Evolutionary conservation across 2,329 filamentous ascomycete genomes (phyloP).

Genomic region (Aspergillus felis): DNA sequence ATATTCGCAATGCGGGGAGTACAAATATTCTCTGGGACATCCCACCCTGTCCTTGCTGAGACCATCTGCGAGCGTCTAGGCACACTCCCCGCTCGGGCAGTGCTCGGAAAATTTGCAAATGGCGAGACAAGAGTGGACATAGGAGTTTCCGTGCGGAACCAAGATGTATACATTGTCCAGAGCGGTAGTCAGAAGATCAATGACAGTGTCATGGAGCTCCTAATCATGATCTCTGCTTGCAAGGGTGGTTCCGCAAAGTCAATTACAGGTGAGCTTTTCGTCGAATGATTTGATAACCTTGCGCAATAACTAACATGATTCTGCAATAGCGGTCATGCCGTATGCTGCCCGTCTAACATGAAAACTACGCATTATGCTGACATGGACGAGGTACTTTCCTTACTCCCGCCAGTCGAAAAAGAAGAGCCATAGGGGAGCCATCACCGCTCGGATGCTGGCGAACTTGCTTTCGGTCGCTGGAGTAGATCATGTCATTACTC

Average conservation of each 20-base stretch:
- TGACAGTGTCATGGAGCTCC: conserved; percentile 97
- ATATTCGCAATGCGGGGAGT: conserved; percentile 56
- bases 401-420: conserved; percentile 99
- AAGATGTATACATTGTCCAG: conserved; percentile 98
- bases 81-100: conserved; percentile 55
- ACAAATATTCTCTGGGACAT: conserved; percentile 64
- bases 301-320: conserved; percentile 5
- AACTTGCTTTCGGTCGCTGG: conserved; percentile 91
- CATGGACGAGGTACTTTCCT: conserved; percentile 70
- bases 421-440: conserved; percentile 93
- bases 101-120: conserved; percentile 65
- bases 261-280: conserved; percentile 70
- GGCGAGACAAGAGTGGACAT: conserved; percentile 68
- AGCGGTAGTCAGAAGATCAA: conserved; percentile 95
- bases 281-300: conserved; percentile 10
- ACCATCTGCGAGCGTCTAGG: conserved; percentile 64
- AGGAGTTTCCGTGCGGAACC: conserved; percentile 75
- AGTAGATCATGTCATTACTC: conserved; percentile 94
- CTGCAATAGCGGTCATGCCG: conserved; percentile 42
- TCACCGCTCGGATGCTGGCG: conserved; percentile 94
- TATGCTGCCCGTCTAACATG: conserved; percentile 36
- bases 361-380: conserved; percentile 33
- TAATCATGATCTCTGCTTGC: conserved; percentile 99
- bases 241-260: conserved; percentile 96
- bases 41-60: conserved; percentile 61